A percentile compares a stretch with the other conserved stretches of the same genome.
Conservation (phyloP, 2,329 filamentous ascomycete species). For the Stagonosporopsis chrysanthemi region DNA sequence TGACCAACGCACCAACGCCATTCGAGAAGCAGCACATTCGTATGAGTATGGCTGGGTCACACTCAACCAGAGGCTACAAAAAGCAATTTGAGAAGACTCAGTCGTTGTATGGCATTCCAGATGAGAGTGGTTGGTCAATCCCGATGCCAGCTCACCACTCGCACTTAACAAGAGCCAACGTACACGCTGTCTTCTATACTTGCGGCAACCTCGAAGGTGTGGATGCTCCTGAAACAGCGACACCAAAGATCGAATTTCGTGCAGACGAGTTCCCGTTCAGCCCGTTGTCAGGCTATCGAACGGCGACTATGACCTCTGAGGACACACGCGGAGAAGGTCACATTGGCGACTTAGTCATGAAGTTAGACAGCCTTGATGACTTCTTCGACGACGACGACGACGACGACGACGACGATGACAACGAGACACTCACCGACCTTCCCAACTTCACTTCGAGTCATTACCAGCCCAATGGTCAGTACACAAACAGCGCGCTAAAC, state of each 20-base stretch:
- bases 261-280: constrained; percentile 85
- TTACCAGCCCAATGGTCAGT: constrained; percentile 39
- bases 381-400: constrained; percentile 60
- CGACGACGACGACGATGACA: constrained; percentile 46
- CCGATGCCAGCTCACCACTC: constrained; percentile 92
- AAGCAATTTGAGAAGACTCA: constrained; percentile 96
- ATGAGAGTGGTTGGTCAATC: constrained; percentile 95
- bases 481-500: constrained; percentile 50
- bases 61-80: constrained; percentile 78
- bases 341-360: constrained; percentile 79
- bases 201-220: constrained; percentile 65
- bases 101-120: constrained; percentile 94
- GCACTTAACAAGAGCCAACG: constrained; percentile 84
- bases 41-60: constrained; percentile 96
- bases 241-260: constrained; percentile 91
- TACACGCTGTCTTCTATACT: constrained; percentile 95
- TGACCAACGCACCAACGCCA: constrained; percentile 77
- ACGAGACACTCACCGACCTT: constrained; percentile 42
- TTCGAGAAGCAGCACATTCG: constrained; percentile 94
- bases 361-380: constrained; percentile 62
- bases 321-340: constrained; percentile 75
- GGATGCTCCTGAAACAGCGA: constrained; percentile 68
- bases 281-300: constrained; percentile 72
- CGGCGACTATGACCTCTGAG: constrained; percentile 92
- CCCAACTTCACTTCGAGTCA: constrained; percentile 44